Conservation (phyloP, 257 asterid species). For the Parsonsia alboflavescens region DNA sequence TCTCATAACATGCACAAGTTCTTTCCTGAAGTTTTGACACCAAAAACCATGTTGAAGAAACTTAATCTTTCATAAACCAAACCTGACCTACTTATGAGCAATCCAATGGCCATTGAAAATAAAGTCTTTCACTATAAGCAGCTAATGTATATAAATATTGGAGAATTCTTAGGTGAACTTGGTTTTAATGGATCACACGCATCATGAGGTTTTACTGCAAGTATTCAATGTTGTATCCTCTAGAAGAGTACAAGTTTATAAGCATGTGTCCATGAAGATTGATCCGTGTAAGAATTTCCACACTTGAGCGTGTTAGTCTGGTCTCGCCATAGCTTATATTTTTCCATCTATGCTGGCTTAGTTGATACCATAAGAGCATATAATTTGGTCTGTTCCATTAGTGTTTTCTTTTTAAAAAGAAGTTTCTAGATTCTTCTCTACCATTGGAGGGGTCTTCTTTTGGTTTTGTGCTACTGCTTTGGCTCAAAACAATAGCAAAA, state of each 20-base stretch:
- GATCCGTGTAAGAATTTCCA: not conserved
- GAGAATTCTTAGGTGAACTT: no score
- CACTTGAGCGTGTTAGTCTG: no score
- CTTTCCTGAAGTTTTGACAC: not conserved
- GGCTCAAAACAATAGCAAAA: not conserved
- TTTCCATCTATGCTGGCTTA: not conserved
- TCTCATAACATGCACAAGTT: not conserved
- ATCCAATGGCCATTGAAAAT: not conserved
- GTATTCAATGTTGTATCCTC: no score
- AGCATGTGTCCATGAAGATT: not conserved
- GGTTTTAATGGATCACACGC: no score
- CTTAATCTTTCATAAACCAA: not conserved
- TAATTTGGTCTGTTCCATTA: not conserved
- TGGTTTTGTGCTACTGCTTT: not conserved
- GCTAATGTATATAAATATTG: not conserved
- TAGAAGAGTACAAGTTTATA: not conserved
- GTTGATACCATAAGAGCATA: not conserved
- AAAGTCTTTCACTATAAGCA: not conserved
- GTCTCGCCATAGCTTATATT: not conserved
- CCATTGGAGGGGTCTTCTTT: not conserved
- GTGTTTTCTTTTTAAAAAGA: not conserved
- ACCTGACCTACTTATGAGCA: not conserved
- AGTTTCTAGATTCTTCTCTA: not conserved
- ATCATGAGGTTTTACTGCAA: no score
- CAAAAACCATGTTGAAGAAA: slow-evolving; percentile 2